These are phyloP conservation scores for Monosporozyma yasuniensis DNA, from an alignment of 805 yeast species.

Conservation along the genomic window DNA sequence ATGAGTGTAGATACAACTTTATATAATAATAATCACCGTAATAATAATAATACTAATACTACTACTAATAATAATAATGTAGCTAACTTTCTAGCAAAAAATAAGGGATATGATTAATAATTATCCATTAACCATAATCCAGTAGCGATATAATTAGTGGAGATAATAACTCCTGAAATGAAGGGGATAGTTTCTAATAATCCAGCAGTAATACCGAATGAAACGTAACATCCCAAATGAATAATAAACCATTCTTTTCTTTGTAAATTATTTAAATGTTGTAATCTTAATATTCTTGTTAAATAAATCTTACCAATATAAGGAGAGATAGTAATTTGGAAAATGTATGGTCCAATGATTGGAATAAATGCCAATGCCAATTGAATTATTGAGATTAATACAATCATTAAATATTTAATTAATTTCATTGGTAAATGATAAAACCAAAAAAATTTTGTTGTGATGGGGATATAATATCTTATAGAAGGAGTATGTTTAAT, in stretches of 20 bases:
- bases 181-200: slow-evolving; percentile 24
- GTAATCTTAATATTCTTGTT: slow-evolving; percentile 18
- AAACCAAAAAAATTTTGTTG: slow-evolving; percentile 23
- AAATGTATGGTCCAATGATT: slow-evolving; percentile 24
- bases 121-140: slow-evolving; percentile 20
- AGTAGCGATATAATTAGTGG: slow-evolving; percentile 20
- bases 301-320: slow-evolving; percentile 23
- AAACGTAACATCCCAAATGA: slow-evolving; percentile 23
- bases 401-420: slow-evolving; percentile 12
- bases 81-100: background rate
- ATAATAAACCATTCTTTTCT: slow-evolving; percentile 17
- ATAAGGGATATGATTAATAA: background rate
- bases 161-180: slow-evolving; percentile 19
- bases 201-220: slow-evolving; percentile 26
- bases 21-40: background rate
- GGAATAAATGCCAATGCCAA: slow-evolving; percentile 23
- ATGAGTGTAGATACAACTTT: background rate
- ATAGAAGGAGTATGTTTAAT: slow-evolving; percentile 11
- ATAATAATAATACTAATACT: background rate
- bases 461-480: slow-evolving; percentile 23
- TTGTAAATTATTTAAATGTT: slow-evolving; percentile 14
- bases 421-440: slow-evolving; percentile 23
- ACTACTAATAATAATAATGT: background rate
- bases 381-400: slow-evolving; percentile 6
- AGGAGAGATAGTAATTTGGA: slow-evolving; percentile 21